A percentile compares a stretch with the other conserved stretches of the same genome.
Evolutionary conservation across 345 rosid genomes (phyloP).

Genomic region (Raphanus raphanistrum): DNA sequence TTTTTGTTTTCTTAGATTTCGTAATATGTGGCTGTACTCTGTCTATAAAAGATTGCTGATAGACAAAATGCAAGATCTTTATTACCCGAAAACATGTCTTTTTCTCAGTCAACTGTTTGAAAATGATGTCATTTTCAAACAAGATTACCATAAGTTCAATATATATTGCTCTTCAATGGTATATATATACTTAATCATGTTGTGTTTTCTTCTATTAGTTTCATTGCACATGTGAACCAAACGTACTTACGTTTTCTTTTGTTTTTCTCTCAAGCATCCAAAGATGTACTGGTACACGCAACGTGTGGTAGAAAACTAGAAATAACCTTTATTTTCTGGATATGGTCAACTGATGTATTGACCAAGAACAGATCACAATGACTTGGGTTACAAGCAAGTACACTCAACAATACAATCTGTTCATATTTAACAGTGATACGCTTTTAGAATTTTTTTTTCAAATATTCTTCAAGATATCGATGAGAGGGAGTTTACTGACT

Average conservation of each 20-base stretch:
- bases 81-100: not conserved
- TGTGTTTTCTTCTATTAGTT: not conserved
- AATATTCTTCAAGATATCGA: too few species aligned
- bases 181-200: not conserved
- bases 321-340: not conserved
- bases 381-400: slow-evolving; percentile 22
- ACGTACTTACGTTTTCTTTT: not conserved
- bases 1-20: not conserved
- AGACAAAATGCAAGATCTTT: not conserved
- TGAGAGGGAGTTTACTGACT: slow-evolving; percentile 36
- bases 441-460: too few species aligned
- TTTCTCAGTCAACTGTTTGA: slow-evolving; percentile 3
- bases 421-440: too few species aligned
- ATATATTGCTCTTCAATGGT: slow-evolving; percentile 4
- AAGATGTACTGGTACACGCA: not conserved
- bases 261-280: slow-evolving; percentile 2
- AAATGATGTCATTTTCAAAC: not conserved
- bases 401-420: not conserved
- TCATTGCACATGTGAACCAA: not conserved
- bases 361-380: slow-evolving; percentile 16
- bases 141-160: not conserved
- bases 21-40: not conserved
- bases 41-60: not conserved
- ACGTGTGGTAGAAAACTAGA: not conserved
- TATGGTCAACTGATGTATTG: slow-evolving; percentile 26